phyloP scores from a whole-genome alignment of 1,139 yeast genomes.

The Saccharomyces pastorianus region DNA sequence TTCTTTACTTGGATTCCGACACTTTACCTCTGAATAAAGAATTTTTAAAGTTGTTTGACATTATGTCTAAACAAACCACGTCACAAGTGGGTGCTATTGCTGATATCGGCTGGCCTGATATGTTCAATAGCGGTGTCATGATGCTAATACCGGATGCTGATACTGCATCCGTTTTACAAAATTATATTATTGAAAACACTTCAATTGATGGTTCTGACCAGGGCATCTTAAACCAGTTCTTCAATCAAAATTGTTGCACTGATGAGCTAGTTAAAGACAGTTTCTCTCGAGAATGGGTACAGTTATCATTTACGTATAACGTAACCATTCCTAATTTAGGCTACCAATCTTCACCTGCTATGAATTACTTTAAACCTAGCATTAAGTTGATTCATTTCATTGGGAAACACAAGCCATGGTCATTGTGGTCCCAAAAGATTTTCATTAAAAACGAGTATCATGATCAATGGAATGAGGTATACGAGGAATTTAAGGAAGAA shows the following conservation, averaged over 20 bases:
- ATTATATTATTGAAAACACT: constrained; percentile 33
- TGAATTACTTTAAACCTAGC: constrained; percentile 45
- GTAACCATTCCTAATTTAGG: constrained; percentile 70
- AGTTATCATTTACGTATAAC: constrained; percentile 73
- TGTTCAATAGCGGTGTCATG: constrained; percentile 85
- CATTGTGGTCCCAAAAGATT: constrained; percentile 11
- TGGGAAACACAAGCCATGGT: constrained; percentile 82
- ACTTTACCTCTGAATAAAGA: constrained; percentile 48
- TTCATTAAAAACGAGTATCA: constrained; percentile 11
- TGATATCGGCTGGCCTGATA: constrained; percentile 93
- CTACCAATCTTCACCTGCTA: constrained; percentile 79
- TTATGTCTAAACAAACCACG: constrained; percentile 16
- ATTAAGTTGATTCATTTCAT: constrained; percentile 72
- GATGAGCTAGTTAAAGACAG: background rate
- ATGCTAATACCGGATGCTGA: constrained; percentile 50
- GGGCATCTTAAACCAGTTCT: constrained; percentile 79
- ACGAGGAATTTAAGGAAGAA: constrained; percentile 14
- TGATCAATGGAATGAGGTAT: constrained; percentile 16
- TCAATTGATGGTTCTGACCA: constrained; percentile 96
- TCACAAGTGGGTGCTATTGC: constrained; percentile 67
- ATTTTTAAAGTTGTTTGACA: constrained; percentile 18
- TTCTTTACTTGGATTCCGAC: constrained; percentile 79
- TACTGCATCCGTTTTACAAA: constrained; percentile 40
- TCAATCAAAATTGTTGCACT: constrained; percentile 33
- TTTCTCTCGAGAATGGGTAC: constrained; percentile 43